Base-by-base conservation (phyloP, 257 asterid species). In the Coffea canephora region DNA sequence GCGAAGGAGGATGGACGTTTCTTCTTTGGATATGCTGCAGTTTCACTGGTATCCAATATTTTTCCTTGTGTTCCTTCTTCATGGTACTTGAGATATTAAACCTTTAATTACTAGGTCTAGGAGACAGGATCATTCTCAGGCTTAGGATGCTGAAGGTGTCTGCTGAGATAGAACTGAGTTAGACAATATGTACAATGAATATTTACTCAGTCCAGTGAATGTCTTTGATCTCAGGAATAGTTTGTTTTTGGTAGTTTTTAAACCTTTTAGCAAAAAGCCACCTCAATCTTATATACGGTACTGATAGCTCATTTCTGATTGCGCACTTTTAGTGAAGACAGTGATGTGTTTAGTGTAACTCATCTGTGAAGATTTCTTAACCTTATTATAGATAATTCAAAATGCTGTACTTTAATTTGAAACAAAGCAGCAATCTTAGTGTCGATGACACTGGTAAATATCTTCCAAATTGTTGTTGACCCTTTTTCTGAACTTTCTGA, bases 11-110 rank as follows among this genome's bases (percentile, higher is more conserved):
- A 96, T 96, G 99, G 99, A 94, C 84, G 98, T 96, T 82, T 81
- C 91, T 50, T 83, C 92, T 62, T 82, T 96, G 81, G 99, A 94
- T 87, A 96, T 96, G 99, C 99, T 94, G 90, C 99, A 96, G 90
- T 92, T 96, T 88, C 99, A 96, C 83, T 96, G 99, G 99, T 95
- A 87, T 68, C 61, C 48, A 77, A 9, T 14, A 6, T 64, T 75
- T 55, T 54, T 74, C 52, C 73, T 48, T 75, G 66, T 61, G 66
- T 73, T 84, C 76, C 77, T 69, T 34, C 19, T 18, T 46, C 18
- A 14, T 12, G 45, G 46, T 74, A 21, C 46, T 74, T 69, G 64
- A 49, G 3, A 1, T 81, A 75, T 23, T 68, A 72, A 27, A 23
- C 11, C 61, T 52, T 2, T 52, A 12, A 52, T 52, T 52, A 16